These are phyloP conservation scores for Skeletonema potamos DNA, from an alignment of 108 stramenopile species.

Conservation along the genomic window DNA sequence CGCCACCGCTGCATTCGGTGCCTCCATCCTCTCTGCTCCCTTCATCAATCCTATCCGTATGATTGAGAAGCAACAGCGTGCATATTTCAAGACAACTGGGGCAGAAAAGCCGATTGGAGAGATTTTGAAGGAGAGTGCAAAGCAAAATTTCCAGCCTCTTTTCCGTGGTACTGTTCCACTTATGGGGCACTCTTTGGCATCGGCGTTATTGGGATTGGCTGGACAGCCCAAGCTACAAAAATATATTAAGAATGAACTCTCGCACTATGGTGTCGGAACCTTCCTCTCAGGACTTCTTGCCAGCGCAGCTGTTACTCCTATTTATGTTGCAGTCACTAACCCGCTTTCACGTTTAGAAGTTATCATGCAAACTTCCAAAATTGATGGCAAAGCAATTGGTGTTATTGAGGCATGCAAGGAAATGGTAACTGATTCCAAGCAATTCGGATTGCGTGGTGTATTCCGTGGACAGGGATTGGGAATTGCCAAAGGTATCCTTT, in stretches of 20 bases:
- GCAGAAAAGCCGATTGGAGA: conserved; percentile 84
- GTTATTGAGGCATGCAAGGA: conserved; percentile 82
- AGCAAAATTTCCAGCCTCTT: conserved; percentile 79
- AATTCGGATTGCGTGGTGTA: conserved; percentile 87
- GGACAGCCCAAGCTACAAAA: conserved; percentile 92
- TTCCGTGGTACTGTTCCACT: conserved; percentile 91
- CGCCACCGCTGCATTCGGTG: conserved; percentile 76
- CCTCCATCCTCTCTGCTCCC: conserved; percentile 80
- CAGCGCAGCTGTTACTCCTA: conserved; percentile 81
- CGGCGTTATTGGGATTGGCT: conserved; percentile 86
- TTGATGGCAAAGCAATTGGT: conserved; percentile 84
- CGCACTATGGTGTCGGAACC: conserved; percentile 58
- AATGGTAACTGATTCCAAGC: conserved; percentile 67
- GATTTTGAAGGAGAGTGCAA: conserved; percentile 80
- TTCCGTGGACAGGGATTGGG: conserved; percentile 95
- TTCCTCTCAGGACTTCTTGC: conserved; percentile 84
- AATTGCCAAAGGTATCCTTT: conserved; percentile 87
- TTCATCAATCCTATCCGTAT: conserved; percentile 94
- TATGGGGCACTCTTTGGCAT: conserved; percentile 91
- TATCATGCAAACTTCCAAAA: conserved; percentile 91
- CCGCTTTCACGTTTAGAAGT: conserved; percentile 88
- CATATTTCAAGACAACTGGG: conserved; percentile 86
- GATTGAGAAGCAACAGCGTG: conserved; percentile 96
- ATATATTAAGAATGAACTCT: conserved; percentile 79
- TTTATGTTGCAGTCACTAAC: conserved; percentile 91